Conservation (phyloP, 2,329 filamentous ascomycete species). For the Cordyceps fumosorosea region DNA sequence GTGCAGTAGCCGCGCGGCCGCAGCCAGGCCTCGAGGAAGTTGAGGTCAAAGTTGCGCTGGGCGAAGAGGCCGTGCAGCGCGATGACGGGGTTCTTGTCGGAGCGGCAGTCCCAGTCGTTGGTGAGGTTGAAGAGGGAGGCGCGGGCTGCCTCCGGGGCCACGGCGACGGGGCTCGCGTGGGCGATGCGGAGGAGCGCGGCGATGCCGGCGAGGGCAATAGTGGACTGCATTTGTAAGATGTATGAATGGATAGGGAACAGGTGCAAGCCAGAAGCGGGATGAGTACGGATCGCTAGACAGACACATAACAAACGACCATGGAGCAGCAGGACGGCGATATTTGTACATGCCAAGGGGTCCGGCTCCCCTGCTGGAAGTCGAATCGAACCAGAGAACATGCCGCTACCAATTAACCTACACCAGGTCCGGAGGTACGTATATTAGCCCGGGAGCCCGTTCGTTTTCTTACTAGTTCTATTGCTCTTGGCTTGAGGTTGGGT, state of each 20-base stretch:
- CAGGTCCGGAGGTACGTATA: no score
- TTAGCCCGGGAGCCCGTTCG: no score
- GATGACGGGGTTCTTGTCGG: constrained; percentile 17
- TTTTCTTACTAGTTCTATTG: no score
- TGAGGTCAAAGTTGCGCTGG: constrained; percentile 16
- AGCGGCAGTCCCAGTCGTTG: constrained; percentile 17
- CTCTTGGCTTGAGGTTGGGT: no score
- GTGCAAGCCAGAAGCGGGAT: not conserved
- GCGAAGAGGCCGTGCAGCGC: constrained; percentile 17
- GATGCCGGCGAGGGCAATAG: not conserved
- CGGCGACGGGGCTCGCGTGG: not conserved
- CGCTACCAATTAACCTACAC: no score
- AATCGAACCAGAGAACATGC: no score
- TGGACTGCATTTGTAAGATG: not conserved
- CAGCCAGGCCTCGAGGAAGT: constrained; percentile 16
- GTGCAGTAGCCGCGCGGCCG: constrained; percentile 17
- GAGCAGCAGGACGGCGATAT: not conserved
- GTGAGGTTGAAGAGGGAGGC: not conserved
- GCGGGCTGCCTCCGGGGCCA: not conserved
- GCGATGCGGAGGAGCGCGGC: not conserved
- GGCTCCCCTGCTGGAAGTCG: not conserved
- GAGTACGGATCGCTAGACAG: no score
- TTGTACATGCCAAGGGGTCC: not conserved
- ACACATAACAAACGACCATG: no score
- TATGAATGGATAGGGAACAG: not conserved